Evolutionary conservation across 176 grass and related monocot genomes (phyloP).

Genomic region (sorghum (Sorghum bicolor)): DNA sequence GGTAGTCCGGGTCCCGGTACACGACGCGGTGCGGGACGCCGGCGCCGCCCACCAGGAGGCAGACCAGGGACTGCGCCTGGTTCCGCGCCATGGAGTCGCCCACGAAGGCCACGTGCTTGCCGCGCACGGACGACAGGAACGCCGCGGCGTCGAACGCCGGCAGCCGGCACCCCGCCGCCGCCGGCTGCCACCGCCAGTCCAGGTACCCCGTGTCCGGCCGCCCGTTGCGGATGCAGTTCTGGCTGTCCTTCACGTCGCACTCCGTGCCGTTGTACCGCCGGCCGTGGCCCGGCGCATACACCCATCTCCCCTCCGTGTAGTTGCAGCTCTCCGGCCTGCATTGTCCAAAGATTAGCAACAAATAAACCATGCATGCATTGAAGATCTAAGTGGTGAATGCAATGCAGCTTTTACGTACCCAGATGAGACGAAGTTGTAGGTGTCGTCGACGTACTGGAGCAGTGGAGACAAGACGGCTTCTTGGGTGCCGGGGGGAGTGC

Average conservation of each 20-base stretch:
- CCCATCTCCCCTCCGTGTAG: constrained; percentile 41
- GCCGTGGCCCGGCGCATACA: constrained; percentile 25
- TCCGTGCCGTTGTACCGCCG: constrained; percentile 36
- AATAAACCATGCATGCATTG: background rate
- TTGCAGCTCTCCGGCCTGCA: constrained; percentile 16
- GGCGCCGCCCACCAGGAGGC: constrained; percentile 25
- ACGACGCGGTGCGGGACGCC: constrained; percentile 12
- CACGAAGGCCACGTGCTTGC: constrained; percentile 33
- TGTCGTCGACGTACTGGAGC: constrained; percentile 22
- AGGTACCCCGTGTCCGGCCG: constrained; percentile 46
- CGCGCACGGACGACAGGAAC: constrained; percentile 24
- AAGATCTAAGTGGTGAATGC: background rate
- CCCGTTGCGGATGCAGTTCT: constrained; percentile 47
- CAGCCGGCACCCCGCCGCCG: constrained; percentile 16
- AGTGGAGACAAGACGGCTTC: background rate
- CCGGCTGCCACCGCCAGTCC: constrained; percentile 52
- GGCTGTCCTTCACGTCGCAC: constrained; percentile 35
- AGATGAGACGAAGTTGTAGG: constrained; percentile 18
- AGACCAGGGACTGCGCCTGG: constrained; percentile 45
- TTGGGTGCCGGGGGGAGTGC: background rate
- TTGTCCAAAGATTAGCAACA: background rate
- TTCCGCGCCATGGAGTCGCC: constrained; percentile 47
- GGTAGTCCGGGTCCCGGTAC: constrained; percentile 11
- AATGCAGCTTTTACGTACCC: background rate
- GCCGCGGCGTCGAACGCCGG: constrained; percentile 25